Evolutionary conservation across 2,329 filamentous ascomycete species (phyloP), one percentile per base, ranked within the genome.

Genomic region (Sclerotinia nivalis): DNA sequence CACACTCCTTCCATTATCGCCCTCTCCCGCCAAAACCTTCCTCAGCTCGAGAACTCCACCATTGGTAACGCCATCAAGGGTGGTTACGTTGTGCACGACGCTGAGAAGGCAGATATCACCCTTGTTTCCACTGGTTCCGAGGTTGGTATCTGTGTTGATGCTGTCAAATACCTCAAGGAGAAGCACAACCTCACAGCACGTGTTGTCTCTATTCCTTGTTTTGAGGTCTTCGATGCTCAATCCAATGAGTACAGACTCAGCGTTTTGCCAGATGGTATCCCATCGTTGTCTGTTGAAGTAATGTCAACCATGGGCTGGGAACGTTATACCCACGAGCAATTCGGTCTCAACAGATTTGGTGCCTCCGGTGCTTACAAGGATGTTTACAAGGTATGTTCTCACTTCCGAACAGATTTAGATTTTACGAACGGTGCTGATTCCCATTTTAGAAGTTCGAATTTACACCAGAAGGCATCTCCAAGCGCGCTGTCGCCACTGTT

Each of bases 261-360:
- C 75, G 92, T 97, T 75, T 89, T 99, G 73, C 96, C 95, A 78
- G 93, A 97, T 81, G 94, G 94, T 76, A 95, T 97, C 80, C 95
- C 96, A 75, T 89, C 93, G 73, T 83, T 99, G 82, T 96, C 92
- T 69, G 92, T 99, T 76, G 96, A 99, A 87, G 94, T 93, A 81
- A 96, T 97, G 92, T 91, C 88, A 83, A 99, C 96, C 76, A 90
- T 97, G 84, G 96, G 96, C 77, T 99, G 96, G 96, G 94, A 98
- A 88, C 92, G 95, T 83, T 99, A 98, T 86, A 92, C 93, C 71
- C 95, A 99, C 84, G 96, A 99, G 89, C 96, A 99, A 86, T 99
- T 99, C 79, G 96, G 96, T 81, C 89, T 99, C 76, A 99, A 99
- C 91, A 89, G 96, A 81, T 99, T 99, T 83, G 96, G 96, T 89